Conservation (phyloP, 352 stramenopile genomes). For the Globisporangium yorkense region DNA sequence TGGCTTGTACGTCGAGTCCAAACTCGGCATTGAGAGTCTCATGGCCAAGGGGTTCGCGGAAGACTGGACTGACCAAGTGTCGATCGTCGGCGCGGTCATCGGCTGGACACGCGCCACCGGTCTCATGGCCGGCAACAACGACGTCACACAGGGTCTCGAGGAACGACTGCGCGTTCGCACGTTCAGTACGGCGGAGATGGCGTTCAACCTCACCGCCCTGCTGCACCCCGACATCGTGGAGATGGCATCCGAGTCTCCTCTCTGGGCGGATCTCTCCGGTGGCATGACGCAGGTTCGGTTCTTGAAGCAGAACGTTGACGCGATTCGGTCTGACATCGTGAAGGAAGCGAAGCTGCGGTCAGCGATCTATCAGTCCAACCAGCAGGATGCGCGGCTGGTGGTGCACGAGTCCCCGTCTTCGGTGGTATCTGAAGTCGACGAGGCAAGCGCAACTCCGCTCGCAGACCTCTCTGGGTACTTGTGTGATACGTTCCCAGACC, state of each 20-base stretch:
- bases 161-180: constrained; percentile 68
- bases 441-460: constrained; percentile 31
- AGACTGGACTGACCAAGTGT: constrained; percentile 83
- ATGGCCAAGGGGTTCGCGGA: constrained; percentile 86
- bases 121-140: constrained; percentile 88
- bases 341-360: constrained; percentile 52
- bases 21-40: constrained; percentile 81
- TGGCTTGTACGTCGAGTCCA: constrained; percentile 86
- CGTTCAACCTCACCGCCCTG: constrained; percentile 83
- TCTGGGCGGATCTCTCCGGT: constrained; percentile 79
- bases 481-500: constrained; percentile 56
- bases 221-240: constrained; percentile 79
- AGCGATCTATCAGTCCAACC: constrained; percentile 27
- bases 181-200: constrained; percentile 85
- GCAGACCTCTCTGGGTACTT: constrained; percentile 77
- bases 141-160: constrained; percentile 77
- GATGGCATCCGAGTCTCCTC: constrained; percentile 54
- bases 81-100: constrained; percentile 79
- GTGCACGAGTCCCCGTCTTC: constrained; percentile 9
- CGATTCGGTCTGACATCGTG: constrained; percentile 48
- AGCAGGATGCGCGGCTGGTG: constrained; percentile 35
- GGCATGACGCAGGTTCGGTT: constrained; percentile 73
- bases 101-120: constrained; percentile 84
- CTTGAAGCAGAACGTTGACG: constrained; percentile 59
- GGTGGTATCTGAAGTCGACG: constrained; percentile 1